Percentiles rank a stretch among this genome's conserved stretches.
Conservation (phyloP, 2,329 filamentous ascomycete species). For the Fusarium temperatum region DNA sequence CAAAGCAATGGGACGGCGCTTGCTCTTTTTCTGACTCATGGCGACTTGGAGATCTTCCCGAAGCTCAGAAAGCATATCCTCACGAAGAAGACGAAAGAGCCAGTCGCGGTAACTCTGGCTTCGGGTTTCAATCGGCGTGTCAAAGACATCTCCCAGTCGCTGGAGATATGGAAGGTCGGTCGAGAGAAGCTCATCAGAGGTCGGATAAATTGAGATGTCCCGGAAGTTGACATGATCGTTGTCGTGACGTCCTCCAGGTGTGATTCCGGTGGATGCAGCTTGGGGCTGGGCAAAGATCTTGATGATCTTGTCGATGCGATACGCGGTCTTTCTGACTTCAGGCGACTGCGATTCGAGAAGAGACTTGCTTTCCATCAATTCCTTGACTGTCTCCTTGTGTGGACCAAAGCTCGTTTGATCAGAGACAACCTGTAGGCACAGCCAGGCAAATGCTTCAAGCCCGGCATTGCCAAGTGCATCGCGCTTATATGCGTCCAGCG, state of each 20-base stretch:
- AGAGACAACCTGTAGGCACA: constrained; percentile 56
- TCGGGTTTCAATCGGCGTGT: constrained; percentile 50
- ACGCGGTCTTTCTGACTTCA: constrained; percentile 41
- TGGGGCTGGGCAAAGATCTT: constrained; percentile 30
- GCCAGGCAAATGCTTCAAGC: constrained; percentile 56
- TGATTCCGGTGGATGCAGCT: constrained; percentile 4
- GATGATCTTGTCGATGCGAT: constrained; percentile 53
- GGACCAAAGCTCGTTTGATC: constrained; percentile 28
- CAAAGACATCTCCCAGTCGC: constrained; percentile 58
- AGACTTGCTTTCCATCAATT: constrained; percentile 36
- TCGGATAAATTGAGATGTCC: constrained; percentile 71
- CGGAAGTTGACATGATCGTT: constrained; percentile 74
- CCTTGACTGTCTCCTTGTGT: constrained; percentile 33
- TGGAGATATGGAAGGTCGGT: constrained; percentile 64
- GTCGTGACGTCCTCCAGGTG: constrained; percentile 75
- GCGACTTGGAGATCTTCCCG: constrained; percentile 67
- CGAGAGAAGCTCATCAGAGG: constrained; percentile 69
- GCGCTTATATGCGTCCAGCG: too few species aligned
- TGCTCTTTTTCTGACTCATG: constrained; percentile 57
- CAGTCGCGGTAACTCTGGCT: constrained; percentile 69
- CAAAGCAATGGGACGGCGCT: constrained; percentile 53
- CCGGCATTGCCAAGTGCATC: too few species aligned
- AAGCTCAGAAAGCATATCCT: constrained; percentile 75
- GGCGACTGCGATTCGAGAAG: constrained; percentile 40
- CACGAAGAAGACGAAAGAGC: constrained; percentile 75